phyloP scores from a whole-genome alignment of 2,329 filamentous ascomycete species.

The Aplosporella prunicola region DNA sequence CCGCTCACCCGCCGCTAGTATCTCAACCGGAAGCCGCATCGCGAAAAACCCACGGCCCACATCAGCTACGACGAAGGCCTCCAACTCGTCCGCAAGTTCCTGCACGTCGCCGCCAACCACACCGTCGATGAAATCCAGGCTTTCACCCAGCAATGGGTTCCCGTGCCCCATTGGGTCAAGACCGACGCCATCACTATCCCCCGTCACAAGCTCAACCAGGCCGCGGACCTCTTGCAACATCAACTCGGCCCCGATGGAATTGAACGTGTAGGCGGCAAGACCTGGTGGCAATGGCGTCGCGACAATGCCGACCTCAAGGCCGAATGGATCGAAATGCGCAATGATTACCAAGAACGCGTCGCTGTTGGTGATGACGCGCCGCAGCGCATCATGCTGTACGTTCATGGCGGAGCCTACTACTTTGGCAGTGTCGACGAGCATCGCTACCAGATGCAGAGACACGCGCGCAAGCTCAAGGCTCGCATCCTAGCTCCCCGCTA shows the following conservation, averaged over 20 bases:
- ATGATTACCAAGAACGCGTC: constrained; percentile 65
- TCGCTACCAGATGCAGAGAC: constrained; percentile 94
- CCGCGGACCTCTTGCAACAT: constrained; percentile 57
- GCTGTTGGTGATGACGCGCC: constrained; percentile 46
- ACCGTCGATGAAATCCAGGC: constrained; percentile 88
- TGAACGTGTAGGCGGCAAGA: constrained; percentile 71
- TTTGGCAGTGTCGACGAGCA: constrained; percentile 95
- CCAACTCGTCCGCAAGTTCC: constrained; percentile 75
- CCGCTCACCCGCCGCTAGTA: constrained; percentile 47
- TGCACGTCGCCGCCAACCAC: constrained; percentile 75
- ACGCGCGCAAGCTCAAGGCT: constrained; percentile 88
- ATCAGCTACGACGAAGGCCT: constrained; percentile 92
- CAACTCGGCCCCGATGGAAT: constrained; percentile 71
- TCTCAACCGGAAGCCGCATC: constrained; percentile 64
- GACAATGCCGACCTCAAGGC: constrained; percentile 58
- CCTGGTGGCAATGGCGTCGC: constrained; percentile 64
- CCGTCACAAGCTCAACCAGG: constrained; percentile 46
- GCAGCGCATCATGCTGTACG: constrained; percentile 79
- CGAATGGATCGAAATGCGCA: constrained; percentile 95
- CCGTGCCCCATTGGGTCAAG: constrained; percentile 78
- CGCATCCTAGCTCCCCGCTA: constrained; percentile 80
- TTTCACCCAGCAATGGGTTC: constrained; percentile 88
- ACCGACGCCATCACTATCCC: constrained; percentile 61
- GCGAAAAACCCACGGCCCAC: constrained; percentile 75
- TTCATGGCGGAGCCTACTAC: constrained; percentile 91